Base-by-base conservation (phyloP, 1,284 basidiomycete species). In the Sanghuangporus sanghuang region DNA sequence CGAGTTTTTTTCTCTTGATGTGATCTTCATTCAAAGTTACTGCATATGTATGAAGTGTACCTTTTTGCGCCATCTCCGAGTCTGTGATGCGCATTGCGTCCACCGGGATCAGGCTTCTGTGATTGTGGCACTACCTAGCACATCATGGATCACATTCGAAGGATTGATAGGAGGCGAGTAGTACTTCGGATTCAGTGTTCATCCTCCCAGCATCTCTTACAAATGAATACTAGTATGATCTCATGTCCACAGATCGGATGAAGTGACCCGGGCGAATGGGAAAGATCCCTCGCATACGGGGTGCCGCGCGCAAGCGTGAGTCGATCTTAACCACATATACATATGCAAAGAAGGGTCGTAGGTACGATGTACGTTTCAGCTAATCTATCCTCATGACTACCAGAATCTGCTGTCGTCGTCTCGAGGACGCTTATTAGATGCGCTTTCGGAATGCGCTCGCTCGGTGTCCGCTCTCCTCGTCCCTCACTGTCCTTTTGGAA, bases 331-430 rank as follows among this genome's bases (percentile, higher is more conserved):
- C n/a, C 12, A 9, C n/a, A 12, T 42, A 46, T 16, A 46, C 16
- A 18, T 7, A 46, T 7, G 44, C 16, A 6, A n/a, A 6, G 44
- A 16, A 16, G 44, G 16, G 21, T 46, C 16, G 21, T n/a, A 46
- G 16, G 44, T 6, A n/a, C 44, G 16, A n/a, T 54, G 16, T 9
- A 35, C 32, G 53, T 54, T 54, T 54, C 53, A 54, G 7, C 53
- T n/a, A 23, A 57, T 57, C 49, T 55, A 59, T 63, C 62, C 62
- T 63, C 62, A 63, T 63, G 62, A 63, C 62, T 63, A 63, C 62
- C 32, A 42, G 49, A 52, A 58, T 27, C 27, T 27, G 9, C 27
- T 9, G 57, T 18, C 57, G 42, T 16, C 36, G 35, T 61, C 36
- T 6, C 21, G 50, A 46, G n/a, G 1, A 6, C 32, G 8, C 21